Percentiles rank a stretch among this genome's conserved stretches.
phyloP scores from a whole-genome alignment of 1,284 basidiomycete genomes.

The Leccinum colubrinum region DNA sequence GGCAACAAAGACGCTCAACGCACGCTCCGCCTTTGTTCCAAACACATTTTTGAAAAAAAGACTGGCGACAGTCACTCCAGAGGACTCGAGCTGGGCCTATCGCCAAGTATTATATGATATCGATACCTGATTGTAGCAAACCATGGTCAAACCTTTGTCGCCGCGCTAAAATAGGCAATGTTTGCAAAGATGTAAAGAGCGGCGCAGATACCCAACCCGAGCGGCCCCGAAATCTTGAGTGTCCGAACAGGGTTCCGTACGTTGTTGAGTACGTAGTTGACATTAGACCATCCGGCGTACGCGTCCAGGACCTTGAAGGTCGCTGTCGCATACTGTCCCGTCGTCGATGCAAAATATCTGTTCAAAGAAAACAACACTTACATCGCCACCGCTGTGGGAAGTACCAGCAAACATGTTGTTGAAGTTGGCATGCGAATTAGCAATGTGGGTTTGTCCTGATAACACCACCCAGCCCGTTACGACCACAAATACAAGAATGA shows the following conservation, averaged over 20 bases:
- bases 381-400: conserved; percentile 45
- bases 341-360: rapidly evolving
- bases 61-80: conserved; percentile 49
- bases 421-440: conserved; percentile 47
- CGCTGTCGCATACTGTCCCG: conserved; percentile 51
- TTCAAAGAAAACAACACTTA: conserved; percentile 15
- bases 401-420: conserved; percentile 47
- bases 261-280: conserved; percentile 56
- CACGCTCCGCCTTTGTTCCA: conserved; percentile 44
- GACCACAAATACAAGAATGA: conserved; percentile 29
- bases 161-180: conserved; percentile 48
- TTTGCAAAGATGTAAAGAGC: conserved; percentile 52
- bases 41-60: conserved; percentile 57
- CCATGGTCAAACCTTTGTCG: conserved; percentile 16
- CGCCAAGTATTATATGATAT: neutral
- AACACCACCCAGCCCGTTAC: conserved; percentile 48
- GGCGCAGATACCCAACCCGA: conserved; percentile 47
- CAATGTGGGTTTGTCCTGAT: conserved; percentile 44
- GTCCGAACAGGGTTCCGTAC: conserved; percentile 51
- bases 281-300: conserved; percentile 54
- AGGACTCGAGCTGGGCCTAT: conserved; percentile 42
- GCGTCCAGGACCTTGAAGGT: conserved; percentile 57
- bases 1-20: conserved; percentile 51
- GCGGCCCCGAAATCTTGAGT: conserved; percentile 51
- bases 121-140: neutral